A percentile compares a stretch with the other conserved stretches of the same genome.
Conservation (phyloP, 1,284 basidiomycete species). For the Trichosporon sp. region DNA sequence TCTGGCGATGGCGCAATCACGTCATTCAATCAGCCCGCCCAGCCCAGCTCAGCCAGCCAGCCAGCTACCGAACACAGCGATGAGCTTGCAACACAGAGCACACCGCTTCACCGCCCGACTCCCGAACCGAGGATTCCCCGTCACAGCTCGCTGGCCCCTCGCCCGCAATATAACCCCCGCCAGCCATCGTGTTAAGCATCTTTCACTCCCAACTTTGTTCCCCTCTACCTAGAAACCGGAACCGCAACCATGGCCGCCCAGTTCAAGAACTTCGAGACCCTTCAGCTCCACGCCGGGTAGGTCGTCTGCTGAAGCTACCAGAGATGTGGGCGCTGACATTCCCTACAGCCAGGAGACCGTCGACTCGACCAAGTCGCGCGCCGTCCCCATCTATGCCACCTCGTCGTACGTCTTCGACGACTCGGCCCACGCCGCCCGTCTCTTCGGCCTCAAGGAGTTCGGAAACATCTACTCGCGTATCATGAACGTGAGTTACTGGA, state of each 20-base stretch:
- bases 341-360: slow-evolving; percentile 28
- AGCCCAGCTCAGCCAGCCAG: neutral
- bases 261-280: slow-evolving; percentile 31
- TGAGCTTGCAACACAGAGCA: too few relatives aligned
- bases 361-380: slow-evolving; percentile 32
- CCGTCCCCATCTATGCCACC: slow-evolving; percentile 35
- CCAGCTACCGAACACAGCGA: too few relatives aligned
- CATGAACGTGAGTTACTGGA: slow-evolving; percentile 65
- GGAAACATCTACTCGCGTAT: slow-evolving; percentile 79
- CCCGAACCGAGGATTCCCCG: neutral
- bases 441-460: slow-evolving; percentile 72
- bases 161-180: slow-evolving; percentile 1
- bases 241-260: slow-evolving; percentile 14
- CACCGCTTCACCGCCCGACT: neutral
- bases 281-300: slow-evolving; percentile 36
- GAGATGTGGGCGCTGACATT: neutral
- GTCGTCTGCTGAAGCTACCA: neutral
- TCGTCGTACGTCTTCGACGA: slow-evolving; percentile 75
- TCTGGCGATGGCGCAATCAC: slow-evolving; percentile 2
- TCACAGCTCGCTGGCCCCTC: neutral
- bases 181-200: slow-evolving; percentile 7
- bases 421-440: slow-evolving; percentile 77
- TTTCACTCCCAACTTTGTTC: slow-evolving; percentile 14
- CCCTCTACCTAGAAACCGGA: neutral
- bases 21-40: neutral